Evolutionary conservation across 176 grass and related monocot genomes (phyloP).

Genomic region (Saccharum officinarum): DNA sequence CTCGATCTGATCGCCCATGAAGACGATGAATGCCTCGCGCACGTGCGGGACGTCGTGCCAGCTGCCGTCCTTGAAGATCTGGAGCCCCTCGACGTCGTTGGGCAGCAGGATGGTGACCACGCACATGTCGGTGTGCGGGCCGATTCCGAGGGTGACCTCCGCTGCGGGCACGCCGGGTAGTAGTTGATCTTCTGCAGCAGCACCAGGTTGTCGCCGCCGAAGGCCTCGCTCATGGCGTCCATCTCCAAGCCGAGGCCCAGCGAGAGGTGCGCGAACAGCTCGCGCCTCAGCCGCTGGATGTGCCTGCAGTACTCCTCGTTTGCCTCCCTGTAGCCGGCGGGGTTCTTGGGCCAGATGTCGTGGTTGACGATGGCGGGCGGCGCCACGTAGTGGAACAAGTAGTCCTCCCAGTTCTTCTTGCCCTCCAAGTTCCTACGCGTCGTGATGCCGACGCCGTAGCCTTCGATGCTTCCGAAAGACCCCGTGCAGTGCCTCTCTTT

Average conservation of each 20-base stretch:
- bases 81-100: slow-evolving; percentile 71
- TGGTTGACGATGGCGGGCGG: slow-evolving; percentile 45
- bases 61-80: slow-evolving; percentile 55
- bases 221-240: too few relatives aligned
- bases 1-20: slow-evolving; percentile 91
- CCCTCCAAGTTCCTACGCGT: slow-evolving; percentile 26
- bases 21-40: slow-evolving; percentile 61
- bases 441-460: slow-evolving; percentile 44
- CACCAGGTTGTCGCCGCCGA: slow-evolving; percentile 44
- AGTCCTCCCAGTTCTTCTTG: slow-evolving; percentile 79
- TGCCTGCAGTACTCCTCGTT: slow-evolving; percentile 63
- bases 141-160: slow-evolving; percentile 65
- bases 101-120: slow-evolving; percentile 65
- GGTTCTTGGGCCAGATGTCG: slow-evolving; percentile 50
- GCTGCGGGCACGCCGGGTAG: slow-evolving; percentile 78
- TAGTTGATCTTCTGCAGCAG: slow-evolving; percentile 81
- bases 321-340: slow-evolving; percentile 33
- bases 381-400: slow-evolving; percentile 68
- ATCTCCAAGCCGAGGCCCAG: too few relatives aligned
- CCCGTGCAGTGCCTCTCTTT: slow-evolving; percentile 37
- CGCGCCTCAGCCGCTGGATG: slow-evolving; percentile 35
- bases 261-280: slow-evolving; percentile 57
- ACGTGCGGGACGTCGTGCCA: slow-evolving; percentile 64
- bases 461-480: slow-evolving; percentile 32
- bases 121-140: slow-evolving; percentile 76